These are phyloP conservation scores for Mortierella sp. DNA, from an alignment of 371 early-diverging fungal species.

Conservation along the genomic window DNA sequence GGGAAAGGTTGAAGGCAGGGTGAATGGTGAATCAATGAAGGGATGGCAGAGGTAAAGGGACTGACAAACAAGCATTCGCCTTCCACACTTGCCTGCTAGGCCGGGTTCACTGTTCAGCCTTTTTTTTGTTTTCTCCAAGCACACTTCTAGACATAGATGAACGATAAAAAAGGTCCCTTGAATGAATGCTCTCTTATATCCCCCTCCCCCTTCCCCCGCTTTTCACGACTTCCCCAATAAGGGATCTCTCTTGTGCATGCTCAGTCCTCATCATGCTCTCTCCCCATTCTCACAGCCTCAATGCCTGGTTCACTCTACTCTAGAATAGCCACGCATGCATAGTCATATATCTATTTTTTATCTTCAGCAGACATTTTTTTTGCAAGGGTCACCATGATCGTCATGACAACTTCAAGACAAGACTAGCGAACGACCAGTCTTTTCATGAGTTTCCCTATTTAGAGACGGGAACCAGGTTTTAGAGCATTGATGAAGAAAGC, in stretches of 20 bases:
- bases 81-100: neutral
- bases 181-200: neutral
- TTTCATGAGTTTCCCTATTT: neutral
- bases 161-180: neutral
- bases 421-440: neutral
- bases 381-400: constrained; percentile 4
- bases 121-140: neutral
- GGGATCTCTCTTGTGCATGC: neutral
- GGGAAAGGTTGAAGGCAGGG: neutral
- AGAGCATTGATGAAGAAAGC: neutral
- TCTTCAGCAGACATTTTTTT: too few species aligned
- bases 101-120: constrained; percentile 1
- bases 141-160: neutral
- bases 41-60: neutral
- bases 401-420: neutral
- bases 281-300: neutral
- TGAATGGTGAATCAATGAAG: neutral
- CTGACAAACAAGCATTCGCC: neutral
- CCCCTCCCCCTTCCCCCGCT: neutral
- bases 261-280: neutral
- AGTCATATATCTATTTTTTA: neutral
- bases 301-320: neutral
- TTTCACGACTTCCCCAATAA: neutral
- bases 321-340: neutral
- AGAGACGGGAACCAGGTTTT: neutral